phyloP scores from a whole-genome alignment of 2,329 filamentous ascomycete species.

The Alternaria angustiovoidea region DNA sequence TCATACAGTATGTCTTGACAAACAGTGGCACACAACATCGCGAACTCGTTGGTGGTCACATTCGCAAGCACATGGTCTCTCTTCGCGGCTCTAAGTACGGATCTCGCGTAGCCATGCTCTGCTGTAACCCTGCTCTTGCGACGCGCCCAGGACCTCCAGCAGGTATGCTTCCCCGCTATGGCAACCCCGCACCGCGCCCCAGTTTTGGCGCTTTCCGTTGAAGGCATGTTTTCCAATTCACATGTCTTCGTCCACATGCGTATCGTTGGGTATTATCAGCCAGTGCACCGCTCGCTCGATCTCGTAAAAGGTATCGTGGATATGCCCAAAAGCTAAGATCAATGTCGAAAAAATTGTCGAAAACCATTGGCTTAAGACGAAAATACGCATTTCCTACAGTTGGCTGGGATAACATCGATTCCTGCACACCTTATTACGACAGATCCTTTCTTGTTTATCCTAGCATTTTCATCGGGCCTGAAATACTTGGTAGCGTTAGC shows the following conservation, averaged over 20 bases:
- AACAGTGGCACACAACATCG: conserved; percentile 87
- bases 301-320: conserved; percentile 44
- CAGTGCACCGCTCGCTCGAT: conserved; percentile 40
- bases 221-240: conserved; percentile 15
- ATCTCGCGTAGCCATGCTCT: conserved; percentile 97
- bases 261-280: conserved; percentile 42
- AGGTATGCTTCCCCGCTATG: conserved; percentile 59
- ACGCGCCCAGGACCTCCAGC: conserved; percentile 88
- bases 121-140: conserved; percentile 89
- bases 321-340: conserved; percentile 41
- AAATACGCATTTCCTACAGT: conserved; percentile 36
- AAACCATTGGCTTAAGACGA: conserved; percentile 42
- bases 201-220: conserved; percentile 44
- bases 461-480: conserved; percentile 28
- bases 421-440: conserved; percentile 30
- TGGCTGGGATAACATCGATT: conserved; percentile 37
- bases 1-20: conserved; percentile 96
- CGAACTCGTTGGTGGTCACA: conserved; percentile 90
- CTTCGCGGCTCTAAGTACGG: conserved; percentile 98
- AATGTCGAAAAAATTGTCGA: conserved; percentile 43
- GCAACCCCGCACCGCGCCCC: conserved; percentile 36
- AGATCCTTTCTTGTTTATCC: conserved; percentile 47
- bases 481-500: conserved; percentile 26
- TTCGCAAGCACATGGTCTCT: conserved; percentile 99
- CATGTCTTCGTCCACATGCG: conserved; percentile 30